Evolutionary conservation across 306 rosid genomes (phyloP).

Genomic region (Cicer pinnatifidum): DNA sequence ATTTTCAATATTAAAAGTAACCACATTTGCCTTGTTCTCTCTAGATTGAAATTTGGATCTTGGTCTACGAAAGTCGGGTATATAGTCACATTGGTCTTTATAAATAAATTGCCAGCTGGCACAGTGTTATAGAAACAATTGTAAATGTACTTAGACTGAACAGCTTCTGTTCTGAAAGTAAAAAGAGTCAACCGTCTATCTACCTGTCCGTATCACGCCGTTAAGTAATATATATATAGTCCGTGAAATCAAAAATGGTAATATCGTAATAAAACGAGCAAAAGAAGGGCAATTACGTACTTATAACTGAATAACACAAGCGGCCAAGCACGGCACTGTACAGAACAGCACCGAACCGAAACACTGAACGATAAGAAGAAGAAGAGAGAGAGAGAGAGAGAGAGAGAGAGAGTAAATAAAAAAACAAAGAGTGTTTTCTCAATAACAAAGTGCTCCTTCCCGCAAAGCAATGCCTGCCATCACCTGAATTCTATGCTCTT

Average conservation of each 20-base stretch:
- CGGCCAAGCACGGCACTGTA: slow-evolving; percentile 43
- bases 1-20: no score
- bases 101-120: slow-evolving; percentile 25
- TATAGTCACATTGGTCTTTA: no score
- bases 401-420: background rate
- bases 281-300: slow-evolving; percentile 17
- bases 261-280: background rate
- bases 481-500: slow-evolving; percentile 50
- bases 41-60: no score
- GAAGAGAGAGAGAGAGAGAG: slow-evolving; percentile 44
- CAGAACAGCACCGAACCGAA: slow-evolving; percentile 62
- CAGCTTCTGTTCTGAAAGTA: background rate
- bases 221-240: background rate
- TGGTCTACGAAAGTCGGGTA: no score
- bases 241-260: slow-evolving; percentile 46
- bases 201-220: slow-evolving; percentile 34
- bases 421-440: slow-evolving; percentile 41
- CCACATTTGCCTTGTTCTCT: no score
- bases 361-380: slow-evolving; percentile 46
- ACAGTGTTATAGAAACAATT: background rate
- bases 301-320: slow-evolving; percentile 29
- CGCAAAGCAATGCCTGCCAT: slow-evolving; percentile 77
- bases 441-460: slow-evolving; percentile 47
- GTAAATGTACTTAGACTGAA: background rate
- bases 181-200: slow-evolving; percentile 34